Conservation (phyloP, 306 rosid genomes). For the Coriaria nepalensis region DNA sequence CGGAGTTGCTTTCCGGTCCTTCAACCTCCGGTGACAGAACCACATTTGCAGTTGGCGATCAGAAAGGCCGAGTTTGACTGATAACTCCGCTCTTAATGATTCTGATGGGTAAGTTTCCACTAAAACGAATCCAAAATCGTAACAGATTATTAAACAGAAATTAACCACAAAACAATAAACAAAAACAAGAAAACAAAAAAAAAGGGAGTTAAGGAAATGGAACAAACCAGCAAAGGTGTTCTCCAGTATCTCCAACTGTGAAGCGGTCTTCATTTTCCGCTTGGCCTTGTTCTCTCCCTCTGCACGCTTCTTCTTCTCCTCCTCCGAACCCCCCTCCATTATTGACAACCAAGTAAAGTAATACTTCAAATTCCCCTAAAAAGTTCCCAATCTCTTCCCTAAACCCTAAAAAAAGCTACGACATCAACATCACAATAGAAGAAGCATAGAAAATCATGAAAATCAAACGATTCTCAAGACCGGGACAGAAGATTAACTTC, state of each 20-base stretch:
- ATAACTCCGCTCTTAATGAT: constrained; percentile 40
- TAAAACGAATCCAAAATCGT: constrained; percentile 16
- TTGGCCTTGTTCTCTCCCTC: constrained; percentile 51
- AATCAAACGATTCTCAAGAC: too few species aligned
- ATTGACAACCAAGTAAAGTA: constrained; percentile 20
- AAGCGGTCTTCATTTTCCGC: constrained; percentile 67
- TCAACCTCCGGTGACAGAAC: constrained; percentile 72
- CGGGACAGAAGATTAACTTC: too few species aligned
- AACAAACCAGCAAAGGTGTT: constrained; percentile 46
- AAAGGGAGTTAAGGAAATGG: not conserved
- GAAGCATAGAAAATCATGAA: too few species aligned
- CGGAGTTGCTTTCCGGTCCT: constrained; percentile 37
- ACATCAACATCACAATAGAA: too few species aligned
- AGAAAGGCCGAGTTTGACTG: constrained; percentile 38
- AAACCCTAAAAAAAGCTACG: too few species aligned
- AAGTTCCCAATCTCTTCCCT: not conserved
- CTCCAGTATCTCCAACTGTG: constrained; percentile 53
- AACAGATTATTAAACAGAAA: constrained; percentile 5
- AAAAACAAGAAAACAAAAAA: not conserved
- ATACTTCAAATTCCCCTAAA: constrained; percentile 1
- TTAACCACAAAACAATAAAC: not conserved
- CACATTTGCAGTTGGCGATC: constrained; percentile 86
- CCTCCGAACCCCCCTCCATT: constrained; percentile 53
- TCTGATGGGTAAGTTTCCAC: constrained; percentile 58
- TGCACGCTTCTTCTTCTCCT: constrained; percentile 32